Base-by-base conservation (phyloP, 2,329 filamentous ascomycete genomes). In the Aureobasidium melanogenum region DNA sequence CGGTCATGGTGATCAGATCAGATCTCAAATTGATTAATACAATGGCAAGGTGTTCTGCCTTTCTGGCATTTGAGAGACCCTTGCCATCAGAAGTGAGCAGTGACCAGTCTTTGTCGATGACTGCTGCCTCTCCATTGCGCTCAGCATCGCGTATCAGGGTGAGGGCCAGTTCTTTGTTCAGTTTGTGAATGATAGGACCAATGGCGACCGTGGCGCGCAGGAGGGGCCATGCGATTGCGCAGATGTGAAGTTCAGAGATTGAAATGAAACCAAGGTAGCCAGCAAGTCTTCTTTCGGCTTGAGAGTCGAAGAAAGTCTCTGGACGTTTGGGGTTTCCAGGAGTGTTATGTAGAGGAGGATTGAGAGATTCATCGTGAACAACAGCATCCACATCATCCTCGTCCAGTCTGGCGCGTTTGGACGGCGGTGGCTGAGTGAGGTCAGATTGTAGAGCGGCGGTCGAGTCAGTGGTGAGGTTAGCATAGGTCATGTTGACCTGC, bases 11-110 rank as follows among this genome's bases (percentile, higher is more conserved):
- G 22, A 9, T 8, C 24, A 54, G 36, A 41, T 54, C 51, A 24
- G 51, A 28, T 54, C 9, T 54, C 26, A 54, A 10, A 9, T 54
- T 54, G 34, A 54, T 30, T 15, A 54, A 17, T 3, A 54, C 51
- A 24, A 54, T 54, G 5, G 36, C 36, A 9, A 54, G 51, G 8
- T 54, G 51, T 38, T 54, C 51, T 10, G 51, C 51, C 24, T 54
- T 41, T 19, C 17, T 28, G 5, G 30, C 24, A 9, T 54, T 54
- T 14, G 51, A 41, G 8, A 30, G 15, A 28, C 51, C 51, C n/a
- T 54, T 54, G 36, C 51, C 51, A 54, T 54, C 51, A 43, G 51
- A 54, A 41, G 17, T 34, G 17, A 54, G 51, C 4, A 54, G n/a
- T 5, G 51, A 54, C 51, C 51, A 54, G 7, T 19, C 17, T 14